Conservation (phyloP, 345 rosid genomes). For the Atalantia buxifolia region DNA sequence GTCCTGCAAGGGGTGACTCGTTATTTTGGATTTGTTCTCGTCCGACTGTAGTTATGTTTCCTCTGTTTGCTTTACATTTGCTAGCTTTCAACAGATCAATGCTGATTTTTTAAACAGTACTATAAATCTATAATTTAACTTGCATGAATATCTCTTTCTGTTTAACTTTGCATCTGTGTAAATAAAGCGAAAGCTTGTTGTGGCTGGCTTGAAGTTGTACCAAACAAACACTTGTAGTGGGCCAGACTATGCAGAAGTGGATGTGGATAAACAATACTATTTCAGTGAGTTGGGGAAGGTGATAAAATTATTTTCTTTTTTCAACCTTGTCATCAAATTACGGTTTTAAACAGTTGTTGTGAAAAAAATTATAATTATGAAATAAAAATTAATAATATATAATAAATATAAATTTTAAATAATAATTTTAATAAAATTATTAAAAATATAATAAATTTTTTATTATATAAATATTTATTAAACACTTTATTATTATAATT, state of each 20-base stretch:
- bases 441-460: no score
- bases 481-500: rapidly evolving
- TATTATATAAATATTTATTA: no score
- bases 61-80: not conserved
- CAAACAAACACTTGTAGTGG: not conserved
- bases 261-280: not conserved
- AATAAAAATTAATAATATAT: no score
- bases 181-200: not conserved
- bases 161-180: not conserved
- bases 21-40: not conserved
- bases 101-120: not conserved
- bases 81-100: not conserved
- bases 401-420: no score
- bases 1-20: not conserved
- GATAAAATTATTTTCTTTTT: not conserved
- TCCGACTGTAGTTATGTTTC: not conserved
- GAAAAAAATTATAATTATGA: no score
- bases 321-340: not conserved
- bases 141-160: not conserved
- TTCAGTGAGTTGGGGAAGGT: not conserved
- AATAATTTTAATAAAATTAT: no score
- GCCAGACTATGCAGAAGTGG: not conserved
- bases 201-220: not conserved
- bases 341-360: no score
- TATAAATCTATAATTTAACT: not conserved